These are phyloP conservation scores for Coemansia sp. DNA, from an alignment of 192 early-diverging fungal genomes.

Conservation along the genomic window DNA sequence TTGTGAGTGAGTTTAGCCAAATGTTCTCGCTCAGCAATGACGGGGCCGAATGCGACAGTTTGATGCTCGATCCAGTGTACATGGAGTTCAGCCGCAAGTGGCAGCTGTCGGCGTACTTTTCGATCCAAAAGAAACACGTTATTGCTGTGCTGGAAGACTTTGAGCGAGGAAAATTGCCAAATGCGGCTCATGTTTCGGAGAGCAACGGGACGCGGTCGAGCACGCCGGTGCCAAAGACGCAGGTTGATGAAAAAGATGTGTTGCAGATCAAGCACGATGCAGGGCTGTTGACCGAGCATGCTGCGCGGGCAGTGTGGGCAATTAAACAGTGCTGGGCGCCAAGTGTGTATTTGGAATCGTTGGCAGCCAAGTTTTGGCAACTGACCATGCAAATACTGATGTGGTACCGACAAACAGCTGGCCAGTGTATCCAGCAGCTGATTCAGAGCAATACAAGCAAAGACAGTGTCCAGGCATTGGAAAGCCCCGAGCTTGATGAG, in stretches of 20 bases:
- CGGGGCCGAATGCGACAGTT: not conserved
- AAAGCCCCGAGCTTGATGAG: slow-evolving; percentile 9
- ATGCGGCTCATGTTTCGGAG: not conserved
- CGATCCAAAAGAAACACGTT: slow-evolving; percentile 34
- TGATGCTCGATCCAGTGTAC: slow-evolving; percentile 12
- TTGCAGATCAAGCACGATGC: not conserved
- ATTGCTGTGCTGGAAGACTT: slow-evolving; percentile 19
- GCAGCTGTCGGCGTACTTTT: slow-evolving; percentile 48
- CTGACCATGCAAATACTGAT: slow-evolving; percentile 36
- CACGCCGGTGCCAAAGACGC: not conserved
- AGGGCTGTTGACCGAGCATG: slow-evolving; percentile 17
- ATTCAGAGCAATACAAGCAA: slow-evolving; percentile 3
- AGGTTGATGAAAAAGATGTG: slow-evolving; percentile 7
- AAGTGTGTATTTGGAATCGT: slow-evolving; percentile 27
- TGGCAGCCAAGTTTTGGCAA: slow-evolving; percentile 43
- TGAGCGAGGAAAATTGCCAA: not conserved
- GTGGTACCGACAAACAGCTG: slow-evolving; percentile 18
- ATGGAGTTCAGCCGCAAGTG: slow-evolving; percentile 45
- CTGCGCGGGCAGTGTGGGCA: slow-evolving; percentile 26
- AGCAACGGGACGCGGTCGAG: not conserved
- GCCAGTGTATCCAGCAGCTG: slow-evolving; percentile 16
- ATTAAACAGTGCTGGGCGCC: slow-evolving; percentile 31
- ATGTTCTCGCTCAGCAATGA: slow-evolving; percentile 8
- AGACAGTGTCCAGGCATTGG: not conserved
- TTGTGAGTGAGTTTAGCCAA: slow-evolving; percentile 25